phyloP scores from a whole-genome alignment of 345 rosid species.

The Eucalyptus albens region DNA sequence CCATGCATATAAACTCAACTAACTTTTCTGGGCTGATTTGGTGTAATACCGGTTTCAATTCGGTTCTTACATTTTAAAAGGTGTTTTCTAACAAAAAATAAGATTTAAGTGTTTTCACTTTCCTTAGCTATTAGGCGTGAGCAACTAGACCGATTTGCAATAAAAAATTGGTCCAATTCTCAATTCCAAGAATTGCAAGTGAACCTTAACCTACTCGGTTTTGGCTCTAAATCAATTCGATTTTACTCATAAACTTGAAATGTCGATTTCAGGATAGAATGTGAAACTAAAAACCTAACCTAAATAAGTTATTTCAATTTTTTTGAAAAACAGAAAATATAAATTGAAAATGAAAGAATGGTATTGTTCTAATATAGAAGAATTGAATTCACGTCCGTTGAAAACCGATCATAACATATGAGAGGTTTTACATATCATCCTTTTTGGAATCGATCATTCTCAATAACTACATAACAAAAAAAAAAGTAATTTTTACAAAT shows the following conservation, averaged over 20 bases:
- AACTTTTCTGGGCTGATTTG: not conserved
- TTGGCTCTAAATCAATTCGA: not conserved
- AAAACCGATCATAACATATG: no score
- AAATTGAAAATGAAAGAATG: not conserved
- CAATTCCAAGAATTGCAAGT: not conserved
- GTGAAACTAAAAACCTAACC: not conserved
- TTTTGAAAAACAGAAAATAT: not conserved
- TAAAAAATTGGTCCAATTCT: accelerated
- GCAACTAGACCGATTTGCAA: accelerated
- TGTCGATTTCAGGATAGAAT: not conserved
- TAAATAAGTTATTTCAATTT: not conserved
- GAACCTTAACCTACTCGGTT: not conserved
- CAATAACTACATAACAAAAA: accelerated
- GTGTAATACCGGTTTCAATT: not conserved
- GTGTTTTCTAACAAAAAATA: not conserved
- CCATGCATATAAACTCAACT: not conserved
- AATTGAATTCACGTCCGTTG: not conserved
- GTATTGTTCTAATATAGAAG: not conserved
- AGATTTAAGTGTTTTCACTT: not conserved
- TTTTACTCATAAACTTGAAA: not conserved
- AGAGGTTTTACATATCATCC: not conserved
- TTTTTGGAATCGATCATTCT: accelerated
- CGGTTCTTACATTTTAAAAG: not conserved
- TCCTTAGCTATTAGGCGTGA: not conserved
- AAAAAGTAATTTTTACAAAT: no score